phyloP scores from a whole-genome alignment of 1,284 basidiomycete genomes.

The Cystobasidium sp. region DNA sequence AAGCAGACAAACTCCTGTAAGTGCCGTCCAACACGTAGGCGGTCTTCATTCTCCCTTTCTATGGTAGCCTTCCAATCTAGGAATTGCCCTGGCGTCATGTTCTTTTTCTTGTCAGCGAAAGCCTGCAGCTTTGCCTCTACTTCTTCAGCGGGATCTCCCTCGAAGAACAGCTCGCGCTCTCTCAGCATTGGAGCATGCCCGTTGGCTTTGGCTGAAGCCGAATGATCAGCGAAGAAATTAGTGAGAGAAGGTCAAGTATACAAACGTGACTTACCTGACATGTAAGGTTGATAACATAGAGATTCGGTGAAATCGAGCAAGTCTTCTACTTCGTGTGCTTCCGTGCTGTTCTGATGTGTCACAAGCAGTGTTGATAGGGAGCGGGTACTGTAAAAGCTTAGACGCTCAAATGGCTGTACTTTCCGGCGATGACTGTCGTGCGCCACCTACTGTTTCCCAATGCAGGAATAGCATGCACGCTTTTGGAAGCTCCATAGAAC shows the following conservation, averaged over 20 bases:
- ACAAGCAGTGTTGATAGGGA: not conserved
- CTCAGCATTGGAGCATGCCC: not conserved
- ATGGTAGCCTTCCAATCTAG: not conserved
- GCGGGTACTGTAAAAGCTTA: too few relatives aligned
- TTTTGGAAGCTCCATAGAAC: too few relatives aligned
- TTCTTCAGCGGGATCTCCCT: not conserved
- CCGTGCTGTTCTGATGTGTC: not conserved
- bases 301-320: conserved; percentile 10
- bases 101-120: not conserved
- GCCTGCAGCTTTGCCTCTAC: not conserved
- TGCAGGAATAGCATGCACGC: too few relatives aligned
- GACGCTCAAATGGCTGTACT: too few relatives aligned
- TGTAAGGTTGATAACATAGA: conserved; percentile 8
- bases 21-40: not conserved
- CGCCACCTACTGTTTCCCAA: too few relatives aligned
- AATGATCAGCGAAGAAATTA: not conserved
- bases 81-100: not conserved
- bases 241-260: not conserved
- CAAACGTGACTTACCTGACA: not conserved
- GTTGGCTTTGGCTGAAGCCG: not conserved
- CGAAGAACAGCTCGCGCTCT: not conserved
- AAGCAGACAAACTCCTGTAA: not conserved
- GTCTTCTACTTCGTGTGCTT: not conserved
- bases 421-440: too few relatives aligned
- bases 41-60: not conserved